phyloP scores from a whole-genome alignment of 352 stramenopile genomes.

The Phytopythium oedochilum region DNA sequence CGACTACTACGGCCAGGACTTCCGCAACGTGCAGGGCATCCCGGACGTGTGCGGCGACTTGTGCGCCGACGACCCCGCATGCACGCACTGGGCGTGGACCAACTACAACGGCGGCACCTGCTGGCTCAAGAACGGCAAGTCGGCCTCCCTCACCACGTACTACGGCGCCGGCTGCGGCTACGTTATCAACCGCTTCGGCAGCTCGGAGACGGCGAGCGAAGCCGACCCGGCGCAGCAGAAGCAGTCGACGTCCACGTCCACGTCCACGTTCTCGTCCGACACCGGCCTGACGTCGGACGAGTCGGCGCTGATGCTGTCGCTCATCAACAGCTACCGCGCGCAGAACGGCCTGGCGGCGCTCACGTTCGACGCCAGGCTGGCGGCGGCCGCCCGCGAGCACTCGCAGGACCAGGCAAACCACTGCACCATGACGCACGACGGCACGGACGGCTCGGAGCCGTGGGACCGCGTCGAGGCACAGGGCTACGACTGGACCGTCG shows the following conservation, averaged over 20 bases:
- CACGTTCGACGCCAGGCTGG: constrained; percentile 20
- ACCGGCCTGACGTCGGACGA: constrained; percentile 13
- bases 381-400: constrained; percentile 9
- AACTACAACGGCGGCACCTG: constrained; percentile 26
- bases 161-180: constrained; percentile 21
- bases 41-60: constrained; percentile 22
- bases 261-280: constrained; percentile 2
- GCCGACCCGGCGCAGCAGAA: not conserved
- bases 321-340: constrained; percentile 33
- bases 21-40: constrained; percentile 8
- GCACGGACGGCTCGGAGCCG: constrained; percentile 21
- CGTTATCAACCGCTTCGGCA: constrained; percentile 14
- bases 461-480: constrained; percentile 25
- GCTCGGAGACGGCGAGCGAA: not conserved
- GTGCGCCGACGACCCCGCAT: constrained; percentile 15
- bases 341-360: constrained; percentile 23
- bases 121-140: constrained; percentile 18
- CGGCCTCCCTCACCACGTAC: constrained; percentile 7
- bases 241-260: not conserved
- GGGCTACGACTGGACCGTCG: constrained; percentile 34
- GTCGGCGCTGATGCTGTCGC: constrained; percentile 21
- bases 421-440: constrained; percentile 39
- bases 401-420: constrained; percentile 29
- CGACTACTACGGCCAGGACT: constrained; percentile 17
- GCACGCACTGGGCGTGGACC: constrained; percentile 24